phyloP scores from a whole-genome alignment of 2,329 filamentous ascomycete genomes.

The Passalora sequoiae region DNA sequence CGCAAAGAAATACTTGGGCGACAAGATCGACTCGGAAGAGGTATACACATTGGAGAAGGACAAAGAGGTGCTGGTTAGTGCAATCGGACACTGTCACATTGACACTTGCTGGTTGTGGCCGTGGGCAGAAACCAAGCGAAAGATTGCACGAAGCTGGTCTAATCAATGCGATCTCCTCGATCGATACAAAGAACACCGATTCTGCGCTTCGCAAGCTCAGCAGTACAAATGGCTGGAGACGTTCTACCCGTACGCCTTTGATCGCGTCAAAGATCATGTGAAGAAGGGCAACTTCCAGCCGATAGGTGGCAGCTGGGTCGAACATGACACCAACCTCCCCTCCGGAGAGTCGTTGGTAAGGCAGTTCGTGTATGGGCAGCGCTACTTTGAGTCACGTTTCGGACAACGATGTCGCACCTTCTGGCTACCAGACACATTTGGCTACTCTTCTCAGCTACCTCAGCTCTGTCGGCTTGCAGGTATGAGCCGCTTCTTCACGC shows the following conservation, averaged over 20 bases:
- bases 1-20: constrained; percentile 74
- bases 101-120: constrained; percentile 99
- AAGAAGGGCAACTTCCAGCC: constrained; percentile 88
- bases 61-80: constrained; percentile 72
- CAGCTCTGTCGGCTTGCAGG: constrained; percentile 90
- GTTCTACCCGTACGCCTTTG: constrained; percentile 80
- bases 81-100: constrained; percentile 94
- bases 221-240: constrained; percentile 97
- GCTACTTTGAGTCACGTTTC: constrained; percentile 91
- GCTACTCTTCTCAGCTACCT: constrained; percentile 90
- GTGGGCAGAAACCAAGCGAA: constrained; percentile 94
- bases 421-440: constrained; percentile 97
- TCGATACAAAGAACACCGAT: constrained; percentile 86
- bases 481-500: constrained; percentile 94
- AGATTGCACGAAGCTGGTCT: constrained; percentile 92
- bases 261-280: constrained; percentile 86
- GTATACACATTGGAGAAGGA: constrained; percentile 64
- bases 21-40: constrained; percentile 71
- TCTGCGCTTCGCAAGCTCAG: constrained; percentile 88
- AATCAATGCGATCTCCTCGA: constrained; percentile 96
- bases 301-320: constrained; percentile 96
- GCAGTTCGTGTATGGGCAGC: constrained; percentile 92
- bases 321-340: constrained; percentile 96
- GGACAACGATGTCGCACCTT: constrained; percentile 85
- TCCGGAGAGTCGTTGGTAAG: constrained; percentile 89